Evolutionary conservation across 169 alveolate genomes (phyloP).

Genomic region (Blepharisma undulans): DNA sequence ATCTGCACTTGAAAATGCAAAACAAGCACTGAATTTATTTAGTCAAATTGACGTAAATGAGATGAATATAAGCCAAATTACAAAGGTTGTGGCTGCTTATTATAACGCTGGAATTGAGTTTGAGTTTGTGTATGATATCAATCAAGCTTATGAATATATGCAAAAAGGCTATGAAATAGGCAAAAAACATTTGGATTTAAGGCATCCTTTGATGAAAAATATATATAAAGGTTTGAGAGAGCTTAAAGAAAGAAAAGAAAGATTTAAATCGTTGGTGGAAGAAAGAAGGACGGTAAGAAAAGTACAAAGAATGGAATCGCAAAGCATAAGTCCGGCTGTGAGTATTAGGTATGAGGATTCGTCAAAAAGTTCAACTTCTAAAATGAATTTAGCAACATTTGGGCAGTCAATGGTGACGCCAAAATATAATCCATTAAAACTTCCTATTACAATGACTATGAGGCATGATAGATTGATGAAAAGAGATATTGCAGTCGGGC

Average conservation of each 20-base stretch:
- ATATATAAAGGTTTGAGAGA: background rate
- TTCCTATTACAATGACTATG: background rate
- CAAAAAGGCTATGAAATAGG: background rate
- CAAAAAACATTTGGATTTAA: background rate
- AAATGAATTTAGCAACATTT: background rate
- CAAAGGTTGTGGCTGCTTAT: slow-evolving; percentile 52
- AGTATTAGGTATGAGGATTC: background rate
- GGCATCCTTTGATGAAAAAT: background rate
- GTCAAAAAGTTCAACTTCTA: background rate
- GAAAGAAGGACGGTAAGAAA: background rate
- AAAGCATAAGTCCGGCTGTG: background rate
- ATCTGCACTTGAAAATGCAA: slow-evolving; percentile 65
- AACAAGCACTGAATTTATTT: slow-evolving; percentile 52
- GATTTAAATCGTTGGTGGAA: background rate
- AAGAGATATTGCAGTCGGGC: background rate
- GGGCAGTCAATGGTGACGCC: background rate
- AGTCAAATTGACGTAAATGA: slow-evolving; percentile 44
- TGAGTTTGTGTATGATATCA: slow-evolving; percentile 58
- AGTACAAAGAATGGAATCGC: background rate
- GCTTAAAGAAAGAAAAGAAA: background rate
- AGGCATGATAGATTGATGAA: background rate
- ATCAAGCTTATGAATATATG: slow-evolving; percentile 51
- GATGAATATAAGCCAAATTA: background rate
- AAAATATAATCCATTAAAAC: background rate
- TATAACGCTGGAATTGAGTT: slow-evolving; percentile 80